Evolutionary conservation across 1,284 basidiomycete genomes (phyloP).

Genomic region (Austropuccinia psidii): DNA sequence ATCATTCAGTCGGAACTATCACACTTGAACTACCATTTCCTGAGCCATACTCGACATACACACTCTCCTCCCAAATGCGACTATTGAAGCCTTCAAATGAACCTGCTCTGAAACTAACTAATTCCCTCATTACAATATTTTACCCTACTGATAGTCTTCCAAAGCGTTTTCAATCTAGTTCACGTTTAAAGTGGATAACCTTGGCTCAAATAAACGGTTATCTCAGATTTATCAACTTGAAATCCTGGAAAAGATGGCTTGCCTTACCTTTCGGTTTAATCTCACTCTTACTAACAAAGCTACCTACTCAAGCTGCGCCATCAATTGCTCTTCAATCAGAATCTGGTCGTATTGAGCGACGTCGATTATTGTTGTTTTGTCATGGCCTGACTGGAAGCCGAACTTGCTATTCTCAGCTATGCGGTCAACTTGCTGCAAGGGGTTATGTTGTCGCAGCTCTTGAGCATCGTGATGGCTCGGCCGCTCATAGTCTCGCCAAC

Average conservation of each 20-base stretch:
- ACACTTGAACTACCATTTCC: conserved; percentile 27
- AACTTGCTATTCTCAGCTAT: conserved; percentile 50
- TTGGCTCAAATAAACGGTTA: conserved; percentile 29
- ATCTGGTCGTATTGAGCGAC: neutral
- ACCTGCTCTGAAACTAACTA: conserved; percentile 2
- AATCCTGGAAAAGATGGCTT: conserved; percentile 1
- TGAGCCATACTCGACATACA: conserved; percentile 11
- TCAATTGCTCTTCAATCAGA: neutral
- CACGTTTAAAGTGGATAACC: conserved; percentile 14
- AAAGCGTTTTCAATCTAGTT: neutral
- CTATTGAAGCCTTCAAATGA: neutral
- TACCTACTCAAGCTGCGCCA: conserved; percentile 16
- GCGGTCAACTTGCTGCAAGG: conserved; percentile 50
- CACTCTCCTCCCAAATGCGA: neutral
- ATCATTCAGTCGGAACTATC: conserved; percentile 8
- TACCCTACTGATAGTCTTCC: neutral
- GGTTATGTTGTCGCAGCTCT: conserved; percentile 52
- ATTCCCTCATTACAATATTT: conserved; percentile 7
- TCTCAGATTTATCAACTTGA: conserved; percentile 13
- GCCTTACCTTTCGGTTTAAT: neutral
- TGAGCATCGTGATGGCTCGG: conserved; percentile 48
- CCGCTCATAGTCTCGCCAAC: neutral
- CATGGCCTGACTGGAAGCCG: conserved; percentile 50
- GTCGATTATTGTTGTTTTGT: conserved; percentile 48
- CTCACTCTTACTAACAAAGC: neutral